phyloP scores from a whole-genome alignment of 73 alveolate genomes.

The Stentor roeselii region DNA sequence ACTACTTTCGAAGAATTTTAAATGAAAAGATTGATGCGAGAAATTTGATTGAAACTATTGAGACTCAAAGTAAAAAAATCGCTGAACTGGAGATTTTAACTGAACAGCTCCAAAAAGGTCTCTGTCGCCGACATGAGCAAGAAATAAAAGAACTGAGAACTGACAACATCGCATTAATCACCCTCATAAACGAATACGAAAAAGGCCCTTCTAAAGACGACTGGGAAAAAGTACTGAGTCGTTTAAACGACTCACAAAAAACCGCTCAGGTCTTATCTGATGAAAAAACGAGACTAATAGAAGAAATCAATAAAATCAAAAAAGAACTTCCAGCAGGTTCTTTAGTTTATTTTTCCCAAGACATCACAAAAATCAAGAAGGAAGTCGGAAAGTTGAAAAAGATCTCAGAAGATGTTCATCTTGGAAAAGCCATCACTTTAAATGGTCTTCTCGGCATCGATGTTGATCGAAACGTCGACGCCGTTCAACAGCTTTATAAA shows the following conservation, averaged over 20 bases:
- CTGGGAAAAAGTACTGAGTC: neutral
- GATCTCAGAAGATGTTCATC: neutral
- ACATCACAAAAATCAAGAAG: neutral
- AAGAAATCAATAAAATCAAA: neutral
- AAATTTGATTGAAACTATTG: neutral
- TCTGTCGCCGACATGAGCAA: neutral
- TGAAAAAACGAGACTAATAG: neutral
- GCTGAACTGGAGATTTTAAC: neutral
- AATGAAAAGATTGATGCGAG: neutral
- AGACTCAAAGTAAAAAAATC: neutral
- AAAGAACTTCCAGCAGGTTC: neutral
- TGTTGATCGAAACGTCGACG: neutral
- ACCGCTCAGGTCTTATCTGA: neutral
- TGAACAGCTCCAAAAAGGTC: too few relatives aligned
- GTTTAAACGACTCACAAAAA: neutral
- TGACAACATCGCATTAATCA: neutral
- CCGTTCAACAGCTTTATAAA: neutral
- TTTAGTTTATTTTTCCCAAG: slow-evolving; percentile 2
- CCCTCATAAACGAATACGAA: neutral
- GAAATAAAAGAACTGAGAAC: neutral
- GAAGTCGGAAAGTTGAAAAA: neutral
- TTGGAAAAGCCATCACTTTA: neutral
- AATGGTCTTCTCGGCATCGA: slow-evolving; percentile 1
- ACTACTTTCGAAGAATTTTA: too few relatives aligned
- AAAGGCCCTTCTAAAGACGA: neutral